Percentiles rank a stretch among this genome's conserved stretches.
Evolutionary conservation across 208 protist species (phyloP).

Genomic region (Leishmania tarentolae): DNA sequence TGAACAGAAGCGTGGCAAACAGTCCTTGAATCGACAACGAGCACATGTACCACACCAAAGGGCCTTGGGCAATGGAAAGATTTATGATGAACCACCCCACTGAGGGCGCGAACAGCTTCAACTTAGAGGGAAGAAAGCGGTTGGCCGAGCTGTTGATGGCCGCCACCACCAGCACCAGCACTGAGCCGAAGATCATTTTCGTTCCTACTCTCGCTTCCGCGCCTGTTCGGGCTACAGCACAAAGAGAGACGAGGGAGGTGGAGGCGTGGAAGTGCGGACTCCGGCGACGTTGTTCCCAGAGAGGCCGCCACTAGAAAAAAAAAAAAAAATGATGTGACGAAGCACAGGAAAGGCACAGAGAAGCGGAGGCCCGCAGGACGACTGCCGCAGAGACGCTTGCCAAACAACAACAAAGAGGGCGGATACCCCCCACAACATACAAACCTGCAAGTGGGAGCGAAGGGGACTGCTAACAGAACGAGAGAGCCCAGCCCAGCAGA

Average conservation of each 20-base stretch:
- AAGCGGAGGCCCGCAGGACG: too few relatives aligned
- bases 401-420: too few relatives aligned
- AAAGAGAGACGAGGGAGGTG: neutral
- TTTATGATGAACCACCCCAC: conserved; percentile 44
- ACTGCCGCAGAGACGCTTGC: neutral
- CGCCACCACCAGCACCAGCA: conserved; percentile 11
- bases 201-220: neutral
- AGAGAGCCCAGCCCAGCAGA: neutral
- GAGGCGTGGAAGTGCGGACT: too few relatives aligned
- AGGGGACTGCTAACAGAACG: neutral
- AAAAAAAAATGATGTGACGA: neutral
- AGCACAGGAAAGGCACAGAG: neutral
- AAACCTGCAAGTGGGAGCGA: neutral
- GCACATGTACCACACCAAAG: conserved; percentile 18
- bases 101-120: conserved; percentile 26
- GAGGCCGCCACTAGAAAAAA: too few relatives aligned
- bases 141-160: conserved; percentile 17
- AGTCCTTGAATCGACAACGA: conserved; percentile 33
- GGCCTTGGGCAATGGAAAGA: conserved; percentile 29
- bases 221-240: neutral
- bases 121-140: conserved; percentile 21
- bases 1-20: conserved; percentile 25
- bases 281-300: too few relatives aligned
- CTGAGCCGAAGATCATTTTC: conserved; percentile 10
- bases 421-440: neutral